phyloP scores from a whole-genome alignment of 2,329 filamentous ascomycete species.

The Hymenoscyphus occultus region DNA sequence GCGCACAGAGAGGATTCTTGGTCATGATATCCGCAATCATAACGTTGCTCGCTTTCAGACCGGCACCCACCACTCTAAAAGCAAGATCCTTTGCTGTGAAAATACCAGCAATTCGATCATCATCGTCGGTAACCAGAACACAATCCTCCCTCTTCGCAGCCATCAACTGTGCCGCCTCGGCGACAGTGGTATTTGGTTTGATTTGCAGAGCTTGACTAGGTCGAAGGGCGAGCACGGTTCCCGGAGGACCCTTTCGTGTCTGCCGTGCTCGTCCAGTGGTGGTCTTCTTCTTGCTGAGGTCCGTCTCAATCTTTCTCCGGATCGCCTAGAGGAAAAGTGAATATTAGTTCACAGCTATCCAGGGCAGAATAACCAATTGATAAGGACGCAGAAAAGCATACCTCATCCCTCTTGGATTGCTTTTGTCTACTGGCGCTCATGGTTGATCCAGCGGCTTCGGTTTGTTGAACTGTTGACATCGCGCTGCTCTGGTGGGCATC shows the following conservation, averaged over 20 bases:
- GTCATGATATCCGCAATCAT: slow-evolving; percentile 99
- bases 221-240: slow-evolving; percentile 91
- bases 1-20: slow-evolving; percentile 95
- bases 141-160: slow-evolving; percentile 98
- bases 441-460: slow-evolving; percentile 56
- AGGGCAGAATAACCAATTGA: neutral
- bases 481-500: slow-evolving; percentile 49
- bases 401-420: slow-evolving; percentile 97
- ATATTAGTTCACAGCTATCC: slow-evolving; percentile 14
- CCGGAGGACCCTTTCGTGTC: slow-evolving; percentile 89
- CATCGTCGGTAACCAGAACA: slow-evolving; percentile 94
- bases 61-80: slow-evolving; percentile 90
- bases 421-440: slow-evolving; percentile 94
- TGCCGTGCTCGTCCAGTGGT: slow-evolving; percentile 74
- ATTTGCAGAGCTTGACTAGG: slow-evolving; percentile 96
- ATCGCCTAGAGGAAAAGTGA: slow-evolving; percentile 65
- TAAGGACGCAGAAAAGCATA: slow-evolving; percentile 41
- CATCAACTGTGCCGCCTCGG: slow-evolving; percentile 97
- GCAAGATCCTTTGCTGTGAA: slow-evolving; percentile 98
- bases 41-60: slow-evolving; percentile 82
- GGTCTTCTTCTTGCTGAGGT: slow-evolving; percentile 96
- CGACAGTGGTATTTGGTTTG: slow-evolving; percentile 89
- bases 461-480: slow-evolving; percentile 47
- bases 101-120: slow-evolving; percentile 96
- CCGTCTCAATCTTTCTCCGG: slow-evolving; percentile 91